Percentiles rank a stretch among this genome's conserved stretches.
Evolutionary conservation across 1,284 basidiomycete genomes (phyloP).

Genomic region (Cryptococcus deneoformans): DNA sequence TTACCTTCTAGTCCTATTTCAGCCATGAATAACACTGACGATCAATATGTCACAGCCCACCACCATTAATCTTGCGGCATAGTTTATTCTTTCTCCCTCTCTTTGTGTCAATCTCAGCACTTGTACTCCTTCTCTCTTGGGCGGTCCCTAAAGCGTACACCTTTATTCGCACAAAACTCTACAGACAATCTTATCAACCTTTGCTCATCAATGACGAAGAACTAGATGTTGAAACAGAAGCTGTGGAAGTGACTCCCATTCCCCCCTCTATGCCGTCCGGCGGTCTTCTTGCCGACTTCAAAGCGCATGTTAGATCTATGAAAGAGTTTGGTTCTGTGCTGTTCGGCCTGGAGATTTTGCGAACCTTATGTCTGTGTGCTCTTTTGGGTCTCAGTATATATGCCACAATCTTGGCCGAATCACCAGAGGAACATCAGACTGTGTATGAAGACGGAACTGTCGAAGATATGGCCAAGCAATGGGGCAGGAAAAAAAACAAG

Average conservation of each 20-base stretch:
- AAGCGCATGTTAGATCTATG: conserved; percentile 35
- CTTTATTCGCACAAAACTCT: conserved; percentile 1
- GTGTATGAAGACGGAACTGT: not conserved
- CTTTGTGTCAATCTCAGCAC: conserved; percentile 31
- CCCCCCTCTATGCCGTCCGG: conserved; percentile 37
- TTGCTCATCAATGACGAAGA: conserved; percentile 26
- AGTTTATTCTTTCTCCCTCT: conserved; percentile 45
- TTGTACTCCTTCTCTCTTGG: conserved; percentile 29
- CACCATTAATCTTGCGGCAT: conserved; percentile 32
- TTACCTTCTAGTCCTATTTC: not conserved
- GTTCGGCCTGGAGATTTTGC: conserved; percentile 40
- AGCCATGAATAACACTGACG: not conserved
- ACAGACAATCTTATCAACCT: conserved; percentile 21
- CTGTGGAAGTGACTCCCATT: conserved; percentile 15
- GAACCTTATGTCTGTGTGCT: conserved; percentile 35
- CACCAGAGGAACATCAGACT: conserved; percentile 13
- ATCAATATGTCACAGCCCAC: conserved; percentile 23
- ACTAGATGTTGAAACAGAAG: conserved; percentile 17
- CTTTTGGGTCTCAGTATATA: conserved; percentile 45
- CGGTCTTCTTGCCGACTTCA: conserved; percentile 42
- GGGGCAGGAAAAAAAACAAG: conserved; percentile 32
- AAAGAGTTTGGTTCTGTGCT: conserved; percentile 38
- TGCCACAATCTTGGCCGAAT: conserved; percentile 43
- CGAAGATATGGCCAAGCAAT: conserved; percentile 5
- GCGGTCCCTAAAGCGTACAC: conserved; percentile 27